Base-by-base conservation (phyloP, 2,329 filamentous ascomycete species). In the Colletotrichum cuscutae region DNA sequence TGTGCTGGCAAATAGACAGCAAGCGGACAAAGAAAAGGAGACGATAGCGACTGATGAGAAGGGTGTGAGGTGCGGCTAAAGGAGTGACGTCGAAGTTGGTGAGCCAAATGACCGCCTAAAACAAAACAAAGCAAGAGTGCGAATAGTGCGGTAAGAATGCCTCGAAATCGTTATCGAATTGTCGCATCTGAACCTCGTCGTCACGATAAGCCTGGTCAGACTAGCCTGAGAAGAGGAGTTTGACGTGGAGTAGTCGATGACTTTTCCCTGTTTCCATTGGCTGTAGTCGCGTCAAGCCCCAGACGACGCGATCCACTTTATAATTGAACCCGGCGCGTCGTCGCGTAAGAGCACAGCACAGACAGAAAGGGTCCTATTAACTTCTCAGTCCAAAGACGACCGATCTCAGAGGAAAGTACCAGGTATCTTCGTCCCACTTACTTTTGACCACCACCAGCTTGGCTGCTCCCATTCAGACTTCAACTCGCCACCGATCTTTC, bases 211-310 rank as follows among this genome's bases (percentile, higher is more conserved):
- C 61, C 71, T 61, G 35, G 71, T 13, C 58, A 13, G 37, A 62
- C 71, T 73, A 73, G 57, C 37, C 57, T 72, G 49, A 59, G 46
- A 71, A 72, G 68, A 73, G 68, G 71, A 73, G 71, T 72, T 73
- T 67, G 71, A 72, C 57, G 32, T 66, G 59, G 66, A 73, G 67
- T 53, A 35, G 49, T 60, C 19, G 19, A 28, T 15, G 61, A 15
- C 19, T 52, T 65, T 49, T 15, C 15, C 22, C 22, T 5, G 22
- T 35, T 37, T 0, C 19, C 28, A 73, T 73, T 73, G 71, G 71
- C 30, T 60, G 46, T 30, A 19, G 56, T 70, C 71, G 71, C 71
- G 71, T 9, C n/a, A 5, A 19, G 12, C 61, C 60, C 54, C 49
- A 30, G 15, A 19, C 12, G 15, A 57, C 67, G 37, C 71, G 71